Percentiles rank a stretch among this genome's conserved stretches.
phyloP scores from a whole-genome alignment of 768 basidiomycete genomes.

The Suillus weaverae region DNA sequence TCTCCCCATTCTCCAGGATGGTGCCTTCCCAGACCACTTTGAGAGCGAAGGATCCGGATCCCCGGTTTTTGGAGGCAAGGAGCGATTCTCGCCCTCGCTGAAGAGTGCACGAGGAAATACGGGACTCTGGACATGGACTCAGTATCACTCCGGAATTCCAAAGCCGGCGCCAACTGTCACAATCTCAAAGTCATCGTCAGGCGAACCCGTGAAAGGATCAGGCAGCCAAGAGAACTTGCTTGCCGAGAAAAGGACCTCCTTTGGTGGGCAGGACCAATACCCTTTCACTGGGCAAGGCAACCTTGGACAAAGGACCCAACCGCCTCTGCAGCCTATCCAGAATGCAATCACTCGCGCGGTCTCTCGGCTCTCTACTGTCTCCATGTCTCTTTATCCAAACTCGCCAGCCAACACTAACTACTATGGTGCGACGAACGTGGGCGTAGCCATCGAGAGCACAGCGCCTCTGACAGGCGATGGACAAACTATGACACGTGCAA shows the following conservation, averaged over 20 bases:
- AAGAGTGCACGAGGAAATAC: slow-evolving; percentile 40
- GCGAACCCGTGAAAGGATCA: slow-evolving; percentile 9
- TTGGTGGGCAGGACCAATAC: slow-evolving; percentile 20
- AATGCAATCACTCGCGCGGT: slow-evolving; percentile 41
- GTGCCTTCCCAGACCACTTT: slow-evolving; percentile 44
- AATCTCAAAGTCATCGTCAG: slow-evolving; percentile 25
- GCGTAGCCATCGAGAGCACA: slow-evolving; percentile 36
- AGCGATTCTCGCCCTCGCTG: slow-evolving; percentile 45
- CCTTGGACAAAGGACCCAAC: slow-evolving; percentile 23
- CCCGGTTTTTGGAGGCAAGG: slow-evolving; percentile 77
- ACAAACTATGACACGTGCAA: slow-evolving; percentile 35
- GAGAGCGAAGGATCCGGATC: slow-evolving; percentile 54
- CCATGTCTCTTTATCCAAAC: slow-evolving; percentile 48
- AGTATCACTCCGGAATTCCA: slow-evolving; percentile 44
- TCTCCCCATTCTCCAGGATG: slow-evolving; percentile 67
- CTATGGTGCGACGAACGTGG: slow-evolving; percentile 28
- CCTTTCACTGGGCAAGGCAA: slow-evolving; percentile 28
- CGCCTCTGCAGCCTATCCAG: slow-evolving; percentile 42
- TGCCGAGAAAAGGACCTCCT: slow-evolving; percentile 12
- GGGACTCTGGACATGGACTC: slow-evolving; percentile 57
- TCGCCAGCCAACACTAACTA: slow-evolving; percentile 38
- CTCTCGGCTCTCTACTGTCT: slow-evolving; percentile 40
- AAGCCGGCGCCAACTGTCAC: slow-evolving; percentile 26
- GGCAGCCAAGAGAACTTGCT: slow-evolving; percentile 7
- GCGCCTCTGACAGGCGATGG: slow-evolving; percentile 43